Base-by-base conservation (phyloP, 1,284 basidiomycete genomes). In the Sanguinoderma infundibulare region DNA sequence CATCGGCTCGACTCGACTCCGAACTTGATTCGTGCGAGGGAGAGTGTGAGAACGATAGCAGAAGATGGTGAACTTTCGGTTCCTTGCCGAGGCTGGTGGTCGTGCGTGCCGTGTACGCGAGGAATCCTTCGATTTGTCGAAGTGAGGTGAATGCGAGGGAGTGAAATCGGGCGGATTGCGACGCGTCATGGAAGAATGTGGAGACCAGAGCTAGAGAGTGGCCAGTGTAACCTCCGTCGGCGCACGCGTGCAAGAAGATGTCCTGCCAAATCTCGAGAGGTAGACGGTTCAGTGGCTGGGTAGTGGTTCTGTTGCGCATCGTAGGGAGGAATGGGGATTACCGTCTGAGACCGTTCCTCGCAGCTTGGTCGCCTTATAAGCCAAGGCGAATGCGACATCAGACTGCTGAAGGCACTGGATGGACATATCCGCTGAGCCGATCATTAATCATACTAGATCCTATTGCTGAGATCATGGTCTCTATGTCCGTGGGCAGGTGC, bases 241-340 rank as follows among this genome's bases (percentile, higher is more conserved):
- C 40, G 59, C 62, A 67, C 2, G 65, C 59, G 30, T 59, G 51
- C 4, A 47, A 24, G 51, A 67, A 61, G 35, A 67, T 60, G 14
- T 62, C 54, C 20, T 58, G 62, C 65, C 60, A 67, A 39, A 67
- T 57, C 26, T 67, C 65, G 28, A 62, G 42, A 20, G 62, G 65
- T 28, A 66, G 32, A 46, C 14, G 46, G 5, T 32, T 38, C 44
- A 55, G 49, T 34, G 20, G 30, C 12, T 35, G 49, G 22, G 30
- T 20, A 5, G 20, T 35, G 15, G 49, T 20, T 7, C 20, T 51
- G 20, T 34, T 22, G n/a, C 12, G 30, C 30, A 35, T 35, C 8
- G 32, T 20, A 51, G 49, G 30, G 5, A 32, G 32, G 15, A 6
- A 7, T 9, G 30, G n/a, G 15, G n/a, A 22, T 32, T 51, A 22